These are phyloP conservation scores for Fusarium proliferatum DNA, from an alignment of 2,329 filamentous ascomycete species.

Conservation along the genomic window DNA sequence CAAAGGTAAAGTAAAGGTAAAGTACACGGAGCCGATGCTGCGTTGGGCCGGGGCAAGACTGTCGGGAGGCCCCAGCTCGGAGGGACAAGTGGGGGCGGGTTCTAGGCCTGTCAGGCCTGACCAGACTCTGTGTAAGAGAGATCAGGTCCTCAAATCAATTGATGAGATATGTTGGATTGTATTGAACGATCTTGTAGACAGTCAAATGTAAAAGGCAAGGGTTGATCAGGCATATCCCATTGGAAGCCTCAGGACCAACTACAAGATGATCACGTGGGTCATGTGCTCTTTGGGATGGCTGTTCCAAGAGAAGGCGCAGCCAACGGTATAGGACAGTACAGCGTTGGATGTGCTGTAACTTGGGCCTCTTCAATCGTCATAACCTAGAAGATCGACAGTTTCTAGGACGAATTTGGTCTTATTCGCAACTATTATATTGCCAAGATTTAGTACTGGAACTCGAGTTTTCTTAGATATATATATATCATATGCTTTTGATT, in stretches of 20 bases:
- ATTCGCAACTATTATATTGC: not conserved
- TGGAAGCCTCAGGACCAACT: not conserved
- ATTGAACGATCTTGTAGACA: not conserved
- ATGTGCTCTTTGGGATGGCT: slow-evolving; percentile 22
- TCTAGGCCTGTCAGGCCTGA: slow-evolving; percentile 8
- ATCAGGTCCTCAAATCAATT: not conserved
- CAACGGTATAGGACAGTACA: slow-evolving; percentile 12
- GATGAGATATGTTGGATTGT: not conserved
- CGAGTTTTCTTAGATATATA: not conserved
- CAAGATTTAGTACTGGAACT: not conserved
- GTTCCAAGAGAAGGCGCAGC: slow-evolving; percentile 5
- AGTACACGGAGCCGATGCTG: slow-evolving; percentile 26
- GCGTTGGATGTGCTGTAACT: slow-evolving; percentile 6
- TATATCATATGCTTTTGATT: not conserved
- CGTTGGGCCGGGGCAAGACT: slow-evolving; percentile 28
- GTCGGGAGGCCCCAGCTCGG: slow-evolving; percentile 19
- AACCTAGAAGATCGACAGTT: not conserved
- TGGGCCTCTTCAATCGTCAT: not conserved
- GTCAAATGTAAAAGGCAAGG: not conserved
- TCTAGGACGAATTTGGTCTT: not conserved
- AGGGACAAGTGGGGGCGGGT: slow-evolving; percentile 19
- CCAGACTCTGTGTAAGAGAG: slow-evolving; percentile 20
- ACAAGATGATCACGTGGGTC: slow-evolving; percentile 32
- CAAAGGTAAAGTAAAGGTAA: slow-evolving; percentile 1
- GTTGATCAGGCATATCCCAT: slow-evolving; percentile 3